phyloP scores from a whole-genome alignment of 768 basidiomycete species.

The Astraeus odoratus region DNA sequence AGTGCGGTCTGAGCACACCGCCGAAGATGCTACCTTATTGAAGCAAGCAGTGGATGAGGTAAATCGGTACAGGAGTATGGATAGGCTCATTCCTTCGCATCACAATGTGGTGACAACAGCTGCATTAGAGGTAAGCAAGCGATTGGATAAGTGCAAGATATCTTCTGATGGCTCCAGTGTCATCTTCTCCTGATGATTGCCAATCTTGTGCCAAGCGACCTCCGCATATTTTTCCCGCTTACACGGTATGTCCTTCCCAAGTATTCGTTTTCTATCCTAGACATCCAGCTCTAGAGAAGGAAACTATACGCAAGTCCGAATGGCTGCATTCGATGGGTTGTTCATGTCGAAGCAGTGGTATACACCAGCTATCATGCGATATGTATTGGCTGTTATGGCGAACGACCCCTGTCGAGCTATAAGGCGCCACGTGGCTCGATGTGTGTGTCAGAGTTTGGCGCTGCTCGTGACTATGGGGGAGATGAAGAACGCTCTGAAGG shows the following conservation, averaged over 20 bases:
- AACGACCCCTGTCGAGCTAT: constrained; percentile 79
- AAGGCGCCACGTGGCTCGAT: constrained; percentile 81
- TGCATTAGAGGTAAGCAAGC: constrained; percentile 66
- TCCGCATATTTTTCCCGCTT: constrained; percentile 75
- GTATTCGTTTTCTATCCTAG: background rate
- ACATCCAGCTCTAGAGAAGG: constrained; percentile 62
- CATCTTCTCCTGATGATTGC: constrained; percentile 72
- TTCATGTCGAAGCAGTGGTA: constrained; percentile 82
- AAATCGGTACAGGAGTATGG: constrained; percentile 90
- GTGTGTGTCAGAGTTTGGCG: constrained; percentile 80
- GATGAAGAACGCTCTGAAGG: constrained; percentile 70
- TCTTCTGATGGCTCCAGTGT: constrained; percentile 44
- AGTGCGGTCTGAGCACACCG: constrained; percentile 55
- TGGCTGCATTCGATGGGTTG: constrained; percentile 91
- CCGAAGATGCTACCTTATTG: constrained; percentile 63
- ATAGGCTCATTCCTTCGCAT: constrained; percentile 87
- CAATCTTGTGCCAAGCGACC: constrained; percentile 70
- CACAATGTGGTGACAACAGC: constrained; percentile 93
- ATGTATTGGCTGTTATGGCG: constrained; percentile 80
- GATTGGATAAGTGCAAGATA: constrained; percentile 1
- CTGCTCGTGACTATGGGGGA: constrained; percentile 86
- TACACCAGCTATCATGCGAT: constrained; percentile 75
- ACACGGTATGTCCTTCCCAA: constrained; percentile 58
- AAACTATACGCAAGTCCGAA: constrained; percentile 85
- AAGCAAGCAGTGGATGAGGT: constrained; percentile 75